phyloP scores from a whole-genome alignment of 2,329 filamentous ascomycete species.

The Epichloe sylvatica region DNA sequence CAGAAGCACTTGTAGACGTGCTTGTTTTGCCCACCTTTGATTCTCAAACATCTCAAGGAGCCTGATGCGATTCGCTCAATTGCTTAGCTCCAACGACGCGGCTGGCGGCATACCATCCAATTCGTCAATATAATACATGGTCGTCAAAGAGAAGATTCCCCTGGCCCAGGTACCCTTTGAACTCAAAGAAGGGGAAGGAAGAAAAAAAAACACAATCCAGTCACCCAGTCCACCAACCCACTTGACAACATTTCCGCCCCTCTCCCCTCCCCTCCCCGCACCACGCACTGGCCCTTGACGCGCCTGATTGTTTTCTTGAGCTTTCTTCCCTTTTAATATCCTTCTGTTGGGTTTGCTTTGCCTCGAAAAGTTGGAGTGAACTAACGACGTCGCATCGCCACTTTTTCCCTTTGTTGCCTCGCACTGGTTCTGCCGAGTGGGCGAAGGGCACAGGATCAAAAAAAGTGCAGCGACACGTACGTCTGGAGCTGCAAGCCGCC shows the following conservation, averaged over 20 bases:
- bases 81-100: background rate
- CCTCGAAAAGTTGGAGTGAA: background rate
- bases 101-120: background rate
- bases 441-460: background rate
- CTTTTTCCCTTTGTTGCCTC: background rate
- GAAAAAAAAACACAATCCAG: background rate
- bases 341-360: background rate
- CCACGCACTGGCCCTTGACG: conserved; percentile 7
- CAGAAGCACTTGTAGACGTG: background rate
- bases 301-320: conserved; percentile 3
- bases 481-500: conserved; percentile 1
- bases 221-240: conserved; percentile 2
- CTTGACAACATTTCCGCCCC: conserved; percentile 4
- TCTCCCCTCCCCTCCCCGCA: conserved; percentile 5
- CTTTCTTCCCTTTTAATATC: conserved; percentile 1
- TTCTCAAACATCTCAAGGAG: background rate
- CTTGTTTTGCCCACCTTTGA: background rate
- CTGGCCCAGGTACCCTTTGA: background rate
- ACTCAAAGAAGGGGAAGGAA: background rate
- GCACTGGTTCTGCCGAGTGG: background rate
- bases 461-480: background rate
- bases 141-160: background rate
- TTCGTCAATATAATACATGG: background rate
- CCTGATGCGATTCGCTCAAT: background rate
- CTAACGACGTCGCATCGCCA: background rate